These are phyloP conservation scores for Camellia granthamiana DNA, from an alignment of 148 eudicot genomes.

Conservation along the genomic window DNA sequence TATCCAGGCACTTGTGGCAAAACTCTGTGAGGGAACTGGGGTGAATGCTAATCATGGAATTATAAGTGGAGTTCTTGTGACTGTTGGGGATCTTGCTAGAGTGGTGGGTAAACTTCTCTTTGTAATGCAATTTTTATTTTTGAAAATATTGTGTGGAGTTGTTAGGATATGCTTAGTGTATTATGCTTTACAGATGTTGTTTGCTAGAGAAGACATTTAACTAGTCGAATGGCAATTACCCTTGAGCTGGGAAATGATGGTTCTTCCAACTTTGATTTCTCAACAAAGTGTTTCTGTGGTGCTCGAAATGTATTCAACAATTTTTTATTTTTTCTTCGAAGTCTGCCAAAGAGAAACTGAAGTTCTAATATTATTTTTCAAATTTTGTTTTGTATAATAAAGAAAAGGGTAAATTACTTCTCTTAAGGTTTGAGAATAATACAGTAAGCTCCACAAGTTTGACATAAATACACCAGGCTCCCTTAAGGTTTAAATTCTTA, in stretches of 20 bases:
- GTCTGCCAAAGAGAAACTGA: background rate
- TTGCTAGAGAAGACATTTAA: too few relatives aligned
- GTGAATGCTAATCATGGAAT: slow-evolving; percentile 75
- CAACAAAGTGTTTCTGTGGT: too few relatives aligned
- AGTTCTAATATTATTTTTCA: background rate
- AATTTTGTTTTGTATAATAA: background rate
- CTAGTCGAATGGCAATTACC: too few relatives aligned
- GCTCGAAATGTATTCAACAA: too few relatives aligned
- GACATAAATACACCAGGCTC: too few relatives aligned
- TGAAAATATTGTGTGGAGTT: background rate
- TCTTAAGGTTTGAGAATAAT: too few relatives aligned
- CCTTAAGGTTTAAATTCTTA: too few relatives aligned
- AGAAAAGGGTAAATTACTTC: background rate
- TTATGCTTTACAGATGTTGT: background rate
- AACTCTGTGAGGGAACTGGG: slow-evolving; percentile 80
- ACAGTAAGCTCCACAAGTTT: too few relatives aligned
- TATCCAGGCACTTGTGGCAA: slow-evolving; percentile 81
- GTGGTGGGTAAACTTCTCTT: slow-evolving; percentile 57
- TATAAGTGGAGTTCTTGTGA: slow-evolving; percentile 76
- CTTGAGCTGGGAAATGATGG: too few relatives aligned
- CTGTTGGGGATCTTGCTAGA: slow-evolving; percentile 97
- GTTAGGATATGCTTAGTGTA: background rate
- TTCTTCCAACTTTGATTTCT: too few relatives aligned
- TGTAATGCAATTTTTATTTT: background rate
- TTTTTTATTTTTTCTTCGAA: too few relatives aligned